These are phyloP conservation scores for Arabis alpina DNA, from an alignment of 345 rosid species.

Conservation along the genomic window DNA sequence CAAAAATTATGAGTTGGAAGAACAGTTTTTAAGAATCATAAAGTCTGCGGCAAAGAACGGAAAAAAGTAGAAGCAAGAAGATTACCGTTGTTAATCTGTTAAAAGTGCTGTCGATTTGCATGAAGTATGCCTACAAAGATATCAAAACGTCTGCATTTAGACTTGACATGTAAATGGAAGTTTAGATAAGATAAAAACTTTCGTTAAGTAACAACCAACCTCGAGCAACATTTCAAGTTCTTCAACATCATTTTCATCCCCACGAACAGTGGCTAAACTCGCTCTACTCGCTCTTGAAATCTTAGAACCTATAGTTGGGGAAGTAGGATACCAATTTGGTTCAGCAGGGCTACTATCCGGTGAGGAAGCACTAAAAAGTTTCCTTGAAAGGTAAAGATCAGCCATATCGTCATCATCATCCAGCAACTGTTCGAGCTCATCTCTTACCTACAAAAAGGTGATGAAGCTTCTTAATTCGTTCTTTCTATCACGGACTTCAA, in stretches of 20 bases:
- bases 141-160: neutral
- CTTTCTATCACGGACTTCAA: neutral
- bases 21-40: neutral
- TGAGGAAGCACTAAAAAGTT: constrained; percentile 67
- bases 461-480: neutral
- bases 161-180: constrained; percentile 1
- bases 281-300: constrained; percentile 94
- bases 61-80: neutral
- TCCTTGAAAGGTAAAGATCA: constrained; percentile 92
- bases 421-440: constrained; percentile 91
- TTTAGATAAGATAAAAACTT: neutral
- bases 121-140: constrained; percentile 81
- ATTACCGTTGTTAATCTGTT: constrained; percentile 83
- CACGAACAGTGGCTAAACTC: constrained; percentile 77
- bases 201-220: constrained; percentile 47
- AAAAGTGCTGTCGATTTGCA: constrained; percentile 91
- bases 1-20: constrained; percentile 14
- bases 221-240: constrained; percentile 99
- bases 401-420: constrained; percentile 99
- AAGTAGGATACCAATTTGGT: constrained; percentile 74
- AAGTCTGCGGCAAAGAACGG: neutral
- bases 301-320: constrained; percentile 92
- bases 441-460: constrained; percentile 69
- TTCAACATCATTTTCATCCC: constrained; percentile 96
- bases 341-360: constrained; percentile 76